phyloP scores from a whole-genome alignment of 371 early-diverging fungal genomes.

The Mortierella sp. region DNA sequence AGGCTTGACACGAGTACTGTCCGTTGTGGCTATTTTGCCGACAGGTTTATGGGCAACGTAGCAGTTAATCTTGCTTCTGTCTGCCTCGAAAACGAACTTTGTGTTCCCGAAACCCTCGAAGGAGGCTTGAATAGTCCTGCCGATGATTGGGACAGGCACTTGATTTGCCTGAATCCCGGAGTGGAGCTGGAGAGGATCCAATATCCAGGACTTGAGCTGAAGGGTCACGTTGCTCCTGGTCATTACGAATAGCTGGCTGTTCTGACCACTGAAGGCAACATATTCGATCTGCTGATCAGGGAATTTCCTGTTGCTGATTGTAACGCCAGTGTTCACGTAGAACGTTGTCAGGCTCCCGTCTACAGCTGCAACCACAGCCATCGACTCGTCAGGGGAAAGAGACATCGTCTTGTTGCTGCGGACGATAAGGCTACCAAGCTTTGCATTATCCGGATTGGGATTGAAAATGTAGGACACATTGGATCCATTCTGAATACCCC shows the following conservation, averaged over 20 bases:
- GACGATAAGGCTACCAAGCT: conserved; percentile 24
- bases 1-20: no score
- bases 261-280: conserved; percentile 34
- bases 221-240: conserved; percentile 22
- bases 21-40: background rate
- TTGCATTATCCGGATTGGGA: conserved; percentile 30
- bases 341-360: conserved; percentile 45
- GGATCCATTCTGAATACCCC: conserved; percentile 38
- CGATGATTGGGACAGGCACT: conserved; percentile 42
- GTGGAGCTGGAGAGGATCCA: conserved; percentile 41
- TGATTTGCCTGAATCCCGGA: conserved; percentile 19
- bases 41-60: conserved; percentile 21
- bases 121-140: conserved; percentile 13
- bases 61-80: conserved; percentile 31
- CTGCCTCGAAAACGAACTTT: conserved; percentile 33
- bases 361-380: conserved; percentile 42
- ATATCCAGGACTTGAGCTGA: conserved; percentile 24
- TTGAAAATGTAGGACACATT: conserved; percentile 44
- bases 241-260: conserved; percentile 39
- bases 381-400: conserved; percentile 43
- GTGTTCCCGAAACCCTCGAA: conserved; percentile 24
- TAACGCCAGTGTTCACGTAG: conserved; percentile 42
- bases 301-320: conserved; percentile 36
- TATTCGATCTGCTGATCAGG: conserved; percentile 40
- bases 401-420: conserved; percentile 48